Base-by-base conservation (phyloP, 305 asterid species). In the Fraxinus nigra region DNA sequence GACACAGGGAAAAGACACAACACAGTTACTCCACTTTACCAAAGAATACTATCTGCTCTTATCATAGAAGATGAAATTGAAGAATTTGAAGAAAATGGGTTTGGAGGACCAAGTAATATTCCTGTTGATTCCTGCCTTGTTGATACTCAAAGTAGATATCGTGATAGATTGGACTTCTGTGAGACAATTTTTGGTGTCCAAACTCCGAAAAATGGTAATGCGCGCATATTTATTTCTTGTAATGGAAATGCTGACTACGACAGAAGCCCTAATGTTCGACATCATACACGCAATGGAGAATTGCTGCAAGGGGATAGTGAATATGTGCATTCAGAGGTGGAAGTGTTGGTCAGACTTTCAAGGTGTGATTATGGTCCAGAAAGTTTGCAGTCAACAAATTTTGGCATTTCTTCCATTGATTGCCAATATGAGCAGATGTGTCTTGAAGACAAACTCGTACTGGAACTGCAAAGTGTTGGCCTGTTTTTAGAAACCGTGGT, bases 41-140 rank as follows among this genome's bases (percentile, higher is more conserved):
- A 97, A 83, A 92, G 98, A 88, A 90, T 97, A 76, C 90, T 97
- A 78, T 95, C 99, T 8, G 98, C 99, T 85, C 87, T 97, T 72
- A 95, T 97, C 51, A 7, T 91, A 54, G 99, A 92, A 81, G 98
- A 93, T 84, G 93, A 94, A 80, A 80, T 85, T 69, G 98, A 94
- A 87, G 94, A 89, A 86, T 90, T 74, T 85, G 97, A 92, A 85
- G 97, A 91, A 75, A 92, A 88, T 88, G 97, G 90, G 74, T 89
- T 86, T 85, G 96, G 83, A 83, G 86, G 85, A 83, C 85, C 78
- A 22, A 72, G 90, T 84, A 87, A 83, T 86, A 89, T 87, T 30
- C 86, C 88, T 82, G 80, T 82, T 85, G 92, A 92, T 56, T 77
- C 94, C 14, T 80, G 81, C 78, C 80, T 26, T 61, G 76, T 75